Evolutionary conservation across 1,284 basidiomycete genomes (phyloP).

Genomic region (Puccinia horiana): DNA sequence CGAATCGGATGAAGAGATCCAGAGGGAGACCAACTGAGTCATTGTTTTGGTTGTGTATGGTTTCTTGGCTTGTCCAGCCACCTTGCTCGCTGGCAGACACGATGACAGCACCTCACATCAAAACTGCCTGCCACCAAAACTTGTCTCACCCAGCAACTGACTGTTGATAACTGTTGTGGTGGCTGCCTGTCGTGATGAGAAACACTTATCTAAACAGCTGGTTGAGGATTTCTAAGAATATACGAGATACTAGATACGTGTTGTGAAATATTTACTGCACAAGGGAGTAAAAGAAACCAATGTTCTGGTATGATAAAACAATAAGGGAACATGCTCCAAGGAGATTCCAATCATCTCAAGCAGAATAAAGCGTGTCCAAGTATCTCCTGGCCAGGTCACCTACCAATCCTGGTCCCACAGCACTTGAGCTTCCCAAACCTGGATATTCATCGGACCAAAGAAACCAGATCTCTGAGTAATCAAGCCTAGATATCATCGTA

Average conservation of each 20-base stretch:
- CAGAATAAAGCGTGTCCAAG: conserved; percentile 54
- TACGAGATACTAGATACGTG: no score
- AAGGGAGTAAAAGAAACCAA: not conserved
- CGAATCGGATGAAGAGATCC: conserved; percentile 34
- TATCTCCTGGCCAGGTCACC: conserved; percentile 71
- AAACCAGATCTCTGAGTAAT: conserved; percentile 33
- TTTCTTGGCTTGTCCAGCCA: no score
- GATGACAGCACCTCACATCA: no score
- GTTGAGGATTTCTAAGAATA: no score
- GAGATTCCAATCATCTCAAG: conserved; percentile 2
- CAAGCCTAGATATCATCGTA: not conserved
- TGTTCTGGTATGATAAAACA: not conserved
- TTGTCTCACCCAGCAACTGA: no score
- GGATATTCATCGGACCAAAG: conserved; percentile 56
- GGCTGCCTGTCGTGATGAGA: no score
- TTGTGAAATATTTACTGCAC: not conserved
- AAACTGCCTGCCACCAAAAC: no score
- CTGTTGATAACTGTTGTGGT: no score
- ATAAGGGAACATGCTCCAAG: not conserved
- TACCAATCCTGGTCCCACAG: conserved; percentile 83
- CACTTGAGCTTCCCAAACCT: conserved; percentile 81
- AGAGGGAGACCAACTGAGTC: conserved; percentile 26
- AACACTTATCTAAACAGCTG: no score
- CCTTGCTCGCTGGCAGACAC: no score
- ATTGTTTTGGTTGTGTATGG: not conserved